These are phyloP conservation scores for Chrysanthemum seticuspe DNA, from an alignment of 129 eudicot genomes.

Conservation along the genomic window DNA sequence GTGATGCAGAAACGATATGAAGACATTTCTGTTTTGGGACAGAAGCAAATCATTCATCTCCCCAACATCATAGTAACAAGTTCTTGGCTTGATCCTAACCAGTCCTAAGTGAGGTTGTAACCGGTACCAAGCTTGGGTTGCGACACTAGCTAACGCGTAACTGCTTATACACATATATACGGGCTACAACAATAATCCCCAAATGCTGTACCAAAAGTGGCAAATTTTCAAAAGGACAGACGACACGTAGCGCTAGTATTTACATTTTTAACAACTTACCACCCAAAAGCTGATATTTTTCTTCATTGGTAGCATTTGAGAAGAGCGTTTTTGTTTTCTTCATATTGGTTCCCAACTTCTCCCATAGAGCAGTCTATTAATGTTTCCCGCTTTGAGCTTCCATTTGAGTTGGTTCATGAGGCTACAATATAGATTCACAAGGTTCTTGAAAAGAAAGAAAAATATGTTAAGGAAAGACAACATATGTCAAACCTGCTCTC, in stretches of 20 bases:
- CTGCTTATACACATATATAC: not conserved
- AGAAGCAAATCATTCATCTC: too few relatives aligned
- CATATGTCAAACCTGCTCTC: too few relatives aligned
- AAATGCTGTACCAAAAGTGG: not conserved
- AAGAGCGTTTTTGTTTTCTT: not conserved
- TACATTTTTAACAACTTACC: not conserved
- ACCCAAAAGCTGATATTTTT: not conserved
- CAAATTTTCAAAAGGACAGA: not conserved
- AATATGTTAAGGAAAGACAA: too few relatives aligned
- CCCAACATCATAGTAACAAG: too few relatives aligned
- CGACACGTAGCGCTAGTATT: not conserved
- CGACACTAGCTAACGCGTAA: not conserved
- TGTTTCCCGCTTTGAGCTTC: not conserved
- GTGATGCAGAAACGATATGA: too few relatives aligned
- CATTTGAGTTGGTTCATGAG: not conserved
- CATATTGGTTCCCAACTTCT: too few relatives aligned
- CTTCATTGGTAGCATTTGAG: not conserved
- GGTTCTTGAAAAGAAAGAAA: too few relatives aligned
- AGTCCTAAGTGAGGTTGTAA: too few relatives aligned
- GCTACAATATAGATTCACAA: slow-evolving; percentile 4
- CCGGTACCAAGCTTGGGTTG: not conserved
- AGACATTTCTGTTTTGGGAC: too few relatives aligned
- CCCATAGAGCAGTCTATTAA: not conserved
- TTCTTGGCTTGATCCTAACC: too few relatives aligned
- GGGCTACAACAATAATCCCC: not conserved